phyloP scores from a whole-genome alignment of 2,329 filamentous ascomycete species.

The Stagonosporopsis rhizophila region DNA sequence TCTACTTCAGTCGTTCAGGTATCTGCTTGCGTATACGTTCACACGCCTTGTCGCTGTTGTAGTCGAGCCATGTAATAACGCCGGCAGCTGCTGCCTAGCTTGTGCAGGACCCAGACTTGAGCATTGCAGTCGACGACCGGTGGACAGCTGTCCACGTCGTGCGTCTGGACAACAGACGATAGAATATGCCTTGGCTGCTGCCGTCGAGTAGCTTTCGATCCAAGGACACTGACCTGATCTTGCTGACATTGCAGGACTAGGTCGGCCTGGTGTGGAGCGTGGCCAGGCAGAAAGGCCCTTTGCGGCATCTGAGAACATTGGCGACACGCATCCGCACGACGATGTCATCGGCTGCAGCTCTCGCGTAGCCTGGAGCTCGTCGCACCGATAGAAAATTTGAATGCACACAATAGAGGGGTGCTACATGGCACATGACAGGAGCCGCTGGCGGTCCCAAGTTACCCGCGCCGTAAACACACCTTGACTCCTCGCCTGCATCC shows the following conservation, averaged over 20 bases:
- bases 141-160: slow-evolving; percentile 22
- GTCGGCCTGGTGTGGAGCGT: slow-evolving; percentile 23
- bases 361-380: slow-evolving; percentile 2
- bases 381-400: not conserved
- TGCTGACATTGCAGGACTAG: slow-evolving; percentile 36
- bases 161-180: slow-evolving; percentile 16
- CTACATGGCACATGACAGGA: slow-evolving; percentile 9
- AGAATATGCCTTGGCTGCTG: slow-evolving; percentile 14
- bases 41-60: not conserved
- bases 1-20: not conserved
- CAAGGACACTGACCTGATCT: slow-evolving; percentile 15
- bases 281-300: slow-evolving; percentile 30
- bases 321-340: slow-evolving; percentile 20
- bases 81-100: slow-evolving; percentile 30
- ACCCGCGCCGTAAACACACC: not conserved
- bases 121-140: slow-evolving; percentile 20
- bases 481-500: not conserved
- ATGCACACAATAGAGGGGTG: not conserved
- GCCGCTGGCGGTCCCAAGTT: slow-evolving; percentile 1
- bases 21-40: not conserved
- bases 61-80: slow-evolving; percentile 4
- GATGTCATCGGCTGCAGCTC: slow-evolving; percentile 23
- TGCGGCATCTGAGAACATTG: slow-evolving; percentile 22
- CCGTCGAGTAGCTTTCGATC: slow-evolving; percentile 4
- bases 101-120: slow-evolving; percentile 30